These are phyloP conservation scores for Tricladium varicosporioides DNA, from an alignment of 2,329 filamentous ascomycete species.

Conservation along the genomic window DNA sequence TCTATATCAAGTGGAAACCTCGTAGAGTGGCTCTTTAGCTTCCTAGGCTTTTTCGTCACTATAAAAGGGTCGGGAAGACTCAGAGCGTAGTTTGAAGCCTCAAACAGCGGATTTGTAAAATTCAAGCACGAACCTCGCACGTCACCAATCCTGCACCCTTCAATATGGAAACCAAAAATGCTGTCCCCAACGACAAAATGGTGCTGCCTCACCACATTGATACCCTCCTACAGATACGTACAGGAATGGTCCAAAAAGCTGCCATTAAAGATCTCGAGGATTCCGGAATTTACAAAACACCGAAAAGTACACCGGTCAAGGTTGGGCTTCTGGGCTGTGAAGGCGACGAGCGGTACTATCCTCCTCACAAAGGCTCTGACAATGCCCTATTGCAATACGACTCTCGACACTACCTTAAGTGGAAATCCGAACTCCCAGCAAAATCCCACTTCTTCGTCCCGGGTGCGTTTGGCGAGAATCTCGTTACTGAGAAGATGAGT, in stretches of 20 bases:
- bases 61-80: no score
- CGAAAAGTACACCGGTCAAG: slow-evolving; percentile 2
- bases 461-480: slow-evolving; percentile 63
- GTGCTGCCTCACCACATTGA: neutral
- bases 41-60: no score
- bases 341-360: slow-evolving; percentile 12
- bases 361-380: slow-evolving; percentile 53
- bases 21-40: no score
- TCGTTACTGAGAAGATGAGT: slow-evolving; percentile 54
- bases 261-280: neutral
- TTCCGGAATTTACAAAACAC: neutral
- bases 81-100: no score
- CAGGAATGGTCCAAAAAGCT: neutral
- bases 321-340: slow-evolving; percentile 4
- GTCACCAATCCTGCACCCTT: no score
- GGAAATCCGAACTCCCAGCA: slow-evolving; percentile 51
- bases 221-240: neutral
- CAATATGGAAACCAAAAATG: no score
- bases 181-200: neutral
- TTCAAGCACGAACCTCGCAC: no score
- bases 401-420: slow-evolving; percentile 54
- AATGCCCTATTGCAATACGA: slow-evolving; percentile 46
- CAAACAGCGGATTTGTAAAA: no score
- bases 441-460: slow-evolving; percentile 49
- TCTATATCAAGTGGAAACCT: no score